phyloP scores from a whole-genome alignment of 2,329 filamentous ascomycete species.

The Bisporella sp. region DNA sequence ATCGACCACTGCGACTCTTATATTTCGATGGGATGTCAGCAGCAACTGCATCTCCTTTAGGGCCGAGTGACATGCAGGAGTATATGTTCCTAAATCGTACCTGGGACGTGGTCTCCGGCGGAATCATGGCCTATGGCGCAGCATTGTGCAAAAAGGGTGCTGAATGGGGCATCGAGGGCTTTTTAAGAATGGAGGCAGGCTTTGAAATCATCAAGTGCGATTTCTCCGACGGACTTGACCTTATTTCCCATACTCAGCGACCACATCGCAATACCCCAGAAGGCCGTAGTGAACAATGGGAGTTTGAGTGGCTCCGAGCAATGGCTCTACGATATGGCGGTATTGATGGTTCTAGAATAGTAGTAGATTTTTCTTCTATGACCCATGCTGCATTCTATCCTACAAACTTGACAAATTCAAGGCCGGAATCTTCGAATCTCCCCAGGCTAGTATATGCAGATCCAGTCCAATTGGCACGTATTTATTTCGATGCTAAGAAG shows the following conservation, averaged over 20 bases:
- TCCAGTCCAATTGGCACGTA: constrained; percentile 26
- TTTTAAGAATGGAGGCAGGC: constrained; percentile 60
- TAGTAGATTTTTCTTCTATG: constrained; percentile 11
- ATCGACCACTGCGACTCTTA: constrained; percentile 34
- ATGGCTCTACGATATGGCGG: constrained; percentile 28
- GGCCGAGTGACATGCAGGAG: constrained; percentile 61
- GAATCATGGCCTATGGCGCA: constrained; percentile 35
- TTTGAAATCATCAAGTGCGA: constrained; percentile 63
- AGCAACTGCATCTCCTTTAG: constrained; percentile 50
- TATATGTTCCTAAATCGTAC: constrained; percentile 35
- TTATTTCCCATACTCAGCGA: background rate
- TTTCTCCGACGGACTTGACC: constrained; percentile 33
- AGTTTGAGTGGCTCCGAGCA: background rate
- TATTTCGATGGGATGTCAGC: constrained; percentile 64
- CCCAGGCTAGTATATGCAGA: constrained; percentile 18
- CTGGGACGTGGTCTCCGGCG: background rate
- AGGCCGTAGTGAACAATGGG: background rate
- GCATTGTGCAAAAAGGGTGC: constrained; percentile 47
- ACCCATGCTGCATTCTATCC: constrained; percentile 9
- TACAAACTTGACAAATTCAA: constrained; percentile 8
- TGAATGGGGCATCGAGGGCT: constrained; percentile 48
- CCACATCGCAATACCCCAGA: background rate
- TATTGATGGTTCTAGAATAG: constrained; percentile 28
- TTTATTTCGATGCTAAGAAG: constrained; percentile 36
- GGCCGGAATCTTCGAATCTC: background rate